Percentiles rank a stretch among this genome's conserved stretches.
phyloP scores from a whole-genome alignment of 2,329 filamentous ascomycete genomes.

The Pseudocercospora fijiensis region DNA sequence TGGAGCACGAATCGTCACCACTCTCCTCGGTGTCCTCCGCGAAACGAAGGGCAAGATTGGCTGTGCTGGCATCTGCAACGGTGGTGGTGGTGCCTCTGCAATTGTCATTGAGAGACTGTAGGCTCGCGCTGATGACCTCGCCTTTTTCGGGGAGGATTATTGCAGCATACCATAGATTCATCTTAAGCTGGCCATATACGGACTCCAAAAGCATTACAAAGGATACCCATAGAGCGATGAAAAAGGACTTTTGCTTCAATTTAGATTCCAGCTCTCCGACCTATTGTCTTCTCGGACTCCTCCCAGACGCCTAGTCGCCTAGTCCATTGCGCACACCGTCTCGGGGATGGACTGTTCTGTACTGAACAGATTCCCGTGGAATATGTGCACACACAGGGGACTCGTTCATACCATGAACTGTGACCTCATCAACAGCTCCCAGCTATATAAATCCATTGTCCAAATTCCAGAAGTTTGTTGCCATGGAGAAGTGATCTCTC shows the following conservation, averaged over 20 bases:
- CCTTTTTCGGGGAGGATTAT: neutral
- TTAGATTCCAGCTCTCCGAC: neutral
- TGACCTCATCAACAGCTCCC: neutral
- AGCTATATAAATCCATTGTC: neutral
- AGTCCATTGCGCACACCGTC: neutral
- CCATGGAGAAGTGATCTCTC: neutral
- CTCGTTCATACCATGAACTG: neutral
- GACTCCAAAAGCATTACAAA: neutral
- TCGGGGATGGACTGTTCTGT: neutral
- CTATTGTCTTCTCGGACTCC: neutral
- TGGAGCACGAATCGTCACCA: conserved; percentile 89
- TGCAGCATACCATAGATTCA: neutral
- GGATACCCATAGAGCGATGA: conserved; percentile 6
- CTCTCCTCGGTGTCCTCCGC: conserved; percentile 80
- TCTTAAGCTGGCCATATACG: neutral
- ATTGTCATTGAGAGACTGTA: conserved; percentile 72
- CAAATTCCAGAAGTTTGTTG: neutral
- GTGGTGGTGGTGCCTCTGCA: conserved; percentile 90
- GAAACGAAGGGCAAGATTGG: conserved; percentile 94
- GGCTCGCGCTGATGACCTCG: neutral
- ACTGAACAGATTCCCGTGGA: neutral
- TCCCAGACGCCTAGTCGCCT: neutral
- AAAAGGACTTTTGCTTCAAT: neutral
- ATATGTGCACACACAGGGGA: neutral
- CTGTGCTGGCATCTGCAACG: conserved; percentile 94